Percentiles rank a stretch among this genome's conserved stretches.
Conservation (phyloP, 441 rosid genomes). For the Adansonia madagascariensis region DNA sequence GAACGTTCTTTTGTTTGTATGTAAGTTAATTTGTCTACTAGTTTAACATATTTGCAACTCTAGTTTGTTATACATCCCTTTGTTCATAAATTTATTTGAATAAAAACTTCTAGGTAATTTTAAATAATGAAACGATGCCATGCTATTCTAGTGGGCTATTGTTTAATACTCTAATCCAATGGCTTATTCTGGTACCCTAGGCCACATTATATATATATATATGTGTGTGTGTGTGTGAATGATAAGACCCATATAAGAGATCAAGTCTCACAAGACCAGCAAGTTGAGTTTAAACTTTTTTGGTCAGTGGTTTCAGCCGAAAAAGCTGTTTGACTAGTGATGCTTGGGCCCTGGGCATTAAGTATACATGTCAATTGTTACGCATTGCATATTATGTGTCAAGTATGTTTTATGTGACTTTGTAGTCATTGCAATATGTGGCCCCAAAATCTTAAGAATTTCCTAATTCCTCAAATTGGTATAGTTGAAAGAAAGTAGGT, state of each 20-base stretch:
- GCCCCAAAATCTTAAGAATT: not conserved
- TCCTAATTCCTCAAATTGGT: not conserved
- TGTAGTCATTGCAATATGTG: not conserved
- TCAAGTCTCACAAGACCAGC: not conserved
- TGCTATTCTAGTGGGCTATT: not conserved
- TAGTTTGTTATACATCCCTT: slow-evolving; percentile 1
- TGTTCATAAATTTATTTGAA: not conserved
- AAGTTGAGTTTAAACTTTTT: not conserved
- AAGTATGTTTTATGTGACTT: not conserved
- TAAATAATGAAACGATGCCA: not conserved
- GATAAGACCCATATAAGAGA: not conserved
- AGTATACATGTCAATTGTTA: not conserved
- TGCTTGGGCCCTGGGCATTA: not conserved
- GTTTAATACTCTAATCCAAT: not conserved
- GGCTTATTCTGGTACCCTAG: not conserved
- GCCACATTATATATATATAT: not conserved
- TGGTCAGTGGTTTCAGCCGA: not conserved
- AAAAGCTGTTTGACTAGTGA: not conserved
- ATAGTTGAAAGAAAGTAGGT: slow-evolving; percentile 1
- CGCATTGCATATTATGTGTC: not conserved
- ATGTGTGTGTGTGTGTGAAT: not conserved
- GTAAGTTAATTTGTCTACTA: not conserved
- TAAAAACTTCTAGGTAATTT: not conserved
- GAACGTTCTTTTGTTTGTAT: not conserved
- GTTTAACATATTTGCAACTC: not conserved